Evolutionary conservation across 1,284 basidiomycete genomes (phyloP).

Genomic region (Cerioporus squamosus): DNA sequence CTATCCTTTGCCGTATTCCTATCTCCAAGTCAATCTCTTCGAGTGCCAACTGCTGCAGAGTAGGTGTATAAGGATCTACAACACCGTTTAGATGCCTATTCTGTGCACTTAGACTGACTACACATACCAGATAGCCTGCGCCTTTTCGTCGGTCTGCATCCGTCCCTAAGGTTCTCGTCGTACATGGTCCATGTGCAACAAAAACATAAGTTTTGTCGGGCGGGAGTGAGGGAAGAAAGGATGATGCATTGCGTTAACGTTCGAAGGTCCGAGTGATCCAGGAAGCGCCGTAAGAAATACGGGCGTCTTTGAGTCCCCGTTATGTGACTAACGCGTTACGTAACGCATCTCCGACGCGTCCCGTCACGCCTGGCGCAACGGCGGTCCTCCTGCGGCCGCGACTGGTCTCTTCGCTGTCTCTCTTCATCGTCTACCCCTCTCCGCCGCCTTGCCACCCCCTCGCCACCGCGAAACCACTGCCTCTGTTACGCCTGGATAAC

Average conservation of each 20-base stretch:
- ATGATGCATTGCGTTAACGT: too few species aligned
- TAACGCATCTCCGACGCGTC: conserved; percentile 17
- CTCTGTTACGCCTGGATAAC: not conserved
- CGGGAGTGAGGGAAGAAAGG: too few species aligned
- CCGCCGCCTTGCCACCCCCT: not conserved
- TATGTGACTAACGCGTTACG: conserved; percentile 22
- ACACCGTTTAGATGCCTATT: too few species aligned
- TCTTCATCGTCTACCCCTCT: not conserved
- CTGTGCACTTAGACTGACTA: not conserved
- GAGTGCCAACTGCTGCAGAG: conserved; percentile 32
- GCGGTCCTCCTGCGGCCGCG: too few species aligned
- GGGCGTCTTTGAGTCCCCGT: not conserved
- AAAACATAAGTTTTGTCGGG: too few species aligned
- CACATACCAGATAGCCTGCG: conserved; percentile 8
- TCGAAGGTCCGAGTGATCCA: too few species aligned
- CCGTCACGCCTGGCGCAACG: conserved; percentile 1
- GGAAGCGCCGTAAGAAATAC: too few species aligned
- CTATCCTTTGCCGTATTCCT: conserved; percentile 57
- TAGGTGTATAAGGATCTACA: conserved; percentile 11
- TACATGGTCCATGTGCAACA: not conserved
- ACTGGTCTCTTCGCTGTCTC: too few species aligned
- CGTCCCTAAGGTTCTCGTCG: not conserved
- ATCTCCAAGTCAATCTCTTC: conserved; percentile 72
- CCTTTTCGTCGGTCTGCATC: conserved; percentile 15
- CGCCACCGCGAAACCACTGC: not conserved